Base-by-base conservation (phyloP, 2,329 filamentous ascomycete species). In the Neophaeococcomyces aloes region DNA sequence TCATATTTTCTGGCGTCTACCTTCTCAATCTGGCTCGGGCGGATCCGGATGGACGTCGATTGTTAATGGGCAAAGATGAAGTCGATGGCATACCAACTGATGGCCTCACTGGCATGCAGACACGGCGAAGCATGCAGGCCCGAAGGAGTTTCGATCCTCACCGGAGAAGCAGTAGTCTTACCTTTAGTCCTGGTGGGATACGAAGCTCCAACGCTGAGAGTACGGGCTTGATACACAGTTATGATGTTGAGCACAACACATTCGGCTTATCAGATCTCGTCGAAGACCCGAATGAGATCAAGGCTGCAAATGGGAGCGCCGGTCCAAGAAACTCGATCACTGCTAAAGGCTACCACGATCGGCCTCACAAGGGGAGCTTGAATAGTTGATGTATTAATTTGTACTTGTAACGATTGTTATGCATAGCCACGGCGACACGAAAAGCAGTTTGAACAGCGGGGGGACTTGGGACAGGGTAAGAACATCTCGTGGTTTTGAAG, bases 1-100 rank as follows among this genome's bases (percentile, higher is more conserved):
- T 91, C 53, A 96, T 94, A 48, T 96, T 96, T 32, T 83, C 87
- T 2, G 89, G 89, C 21, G 89, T 96, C 42, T 96, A 96, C 64
- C 77, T 96, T 4, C 76, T 96, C 54, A 96, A 96, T 59, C 78
- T 98, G n/a, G 95, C 89, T 0, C 81, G 91, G 57, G 76, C 81
- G 53, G 91, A 98, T 58, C 87, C 91, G 1, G 80, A 94, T 57
- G 88, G 88, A 40, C 78, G 73, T 46, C 76, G 74, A 46, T 62
- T 81, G 51, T 69, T 83, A 29, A 74, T 76, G 42, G 75, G 76
- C 42, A 79, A 66, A 53, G 46, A 49, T 32, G 74, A 76, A 47
- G 75, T 79, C 39, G 86, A 94, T 59, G 83, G 82, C 38, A 83
- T 88, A 3, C 91, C 89, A 10, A 95, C 88, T 11, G 91, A 98